phyloP scores from a whole-genome alignment of 1,139 yeast genomes.

The Candida dubliniensis region DNA sequence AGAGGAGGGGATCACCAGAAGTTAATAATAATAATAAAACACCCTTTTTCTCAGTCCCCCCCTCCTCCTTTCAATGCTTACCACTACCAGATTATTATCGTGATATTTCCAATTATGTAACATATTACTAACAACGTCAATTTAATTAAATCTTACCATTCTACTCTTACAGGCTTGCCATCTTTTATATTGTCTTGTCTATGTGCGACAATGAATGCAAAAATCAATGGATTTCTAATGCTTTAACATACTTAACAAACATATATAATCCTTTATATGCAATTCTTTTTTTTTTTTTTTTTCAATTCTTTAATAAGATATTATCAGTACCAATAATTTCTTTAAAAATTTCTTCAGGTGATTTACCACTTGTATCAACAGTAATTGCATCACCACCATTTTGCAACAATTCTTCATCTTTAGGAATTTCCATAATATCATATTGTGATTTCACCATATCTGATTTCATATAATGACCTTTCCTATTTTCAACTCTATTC shows the following conservation, averaged over 20 bases:
- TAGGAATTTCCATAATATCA: slow-evolving; percentile 71
- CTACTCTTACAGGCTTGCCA: too few relatives aligned
- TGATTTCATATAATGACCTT: slow-evolving; percentile 83
- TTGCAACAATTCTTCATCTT: slow-evolving; percentile 34
- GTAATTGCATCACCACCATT: slow-evolving; percentile 41
- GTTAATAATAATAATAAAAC: too few relatives aligned
- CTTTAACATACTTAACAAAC: background rate
- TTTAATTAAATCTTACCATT: too few relatives aligned
- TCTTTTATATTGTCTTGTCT: too few relatives aligned
- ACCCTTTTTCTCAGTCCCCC: too few relatives aligned
- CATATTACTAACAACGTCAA: too few relatives aligned
- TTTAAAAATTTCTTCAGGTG: slow-evolving; percentile 34
- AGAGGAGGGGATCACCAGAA: too few relatives aligned
- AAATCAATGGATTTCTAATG: background rate
- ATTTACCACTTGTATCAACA: slow-evolving; percentile 41
- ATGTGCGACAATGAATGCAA: background rate
- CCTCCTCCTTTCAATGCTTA: too few relatives aligned
- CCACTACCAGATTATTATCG: too few relatives aligned
- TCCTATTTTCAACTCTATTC: slow-evolving; percentile 58
- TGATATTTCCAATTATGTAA: too few relatives aligned
- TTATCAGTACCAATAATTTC: slow-evolving; percentile 10
- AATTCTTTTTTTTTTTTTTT: too few relatives aligned
- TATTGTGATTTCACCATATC: slow-evolving; percentile 82
- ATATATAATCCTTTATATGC: background rate
- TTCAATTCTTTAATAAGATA: slow-evolving; percentile 2